Evolutionary conservation across 805 yeast genomes (phyloP), one percentile per base, ranked within the genome.

Genomic region (Suhomyces pyralidae): DNA sequence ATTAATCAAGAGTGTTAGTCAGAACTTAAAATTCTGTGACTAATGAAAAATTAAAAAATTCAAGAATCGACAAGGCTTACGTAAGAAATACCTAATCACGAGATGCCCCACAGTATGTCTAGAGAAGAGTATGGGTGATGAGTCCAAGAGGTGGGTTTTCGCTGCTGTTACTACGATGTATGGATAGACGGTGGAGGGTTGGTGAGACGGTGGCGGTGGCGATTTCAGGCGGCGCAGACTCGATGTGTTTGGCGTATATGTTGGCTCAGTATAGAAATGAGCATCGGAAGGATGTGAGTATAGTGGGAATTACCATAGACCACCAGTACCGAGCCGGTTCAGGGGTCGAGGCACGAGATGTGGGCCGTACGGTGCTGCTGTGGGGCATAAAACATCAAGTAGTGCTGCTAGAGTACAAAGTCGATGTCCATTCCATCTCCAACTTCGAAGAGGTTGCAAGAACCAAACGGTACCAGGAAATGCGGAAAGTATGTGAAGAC

Each of bases 161-260:
- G 45, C 8, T 7, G 30, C 45, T 42, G 28, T n/a, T 42, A 3
- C 8, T n/a, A 8, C 19, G 30, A 22, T 42, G 45, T 42, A 22
- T 42, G 30, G 45, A 38, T 9, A 38, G 24, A 14, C 24, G 14
- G 42, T 38, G 42, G 42, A 8, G 7, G 20, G 10, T 7, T 5
- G 9, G 9, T 38, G 42, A 50, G 5, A 62, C 55, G 28, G 52
- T 82, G 0, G 81, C 75, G 5, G 65, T 88, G 15, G 90, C 91
- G 0, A 77, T 88, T 0, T 84, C 90, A 14, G 96, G 96, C 1
- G 96, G 96, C 1, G 90, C 85, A 0, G 96, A 88, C 62, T 88
- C 94, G 1, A 83, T 88, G 83, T 84, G 88, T 12, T 64, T 88
- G 44, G 74, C 87, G 0, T 77, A 78, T 56, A 68, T 86, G 17